Evolutionary conservation across 176 grass and related monocot genomes (phyloP), one percentile per base, ranked within the genome.

Genomic region (Carex littledalei): DNA sequence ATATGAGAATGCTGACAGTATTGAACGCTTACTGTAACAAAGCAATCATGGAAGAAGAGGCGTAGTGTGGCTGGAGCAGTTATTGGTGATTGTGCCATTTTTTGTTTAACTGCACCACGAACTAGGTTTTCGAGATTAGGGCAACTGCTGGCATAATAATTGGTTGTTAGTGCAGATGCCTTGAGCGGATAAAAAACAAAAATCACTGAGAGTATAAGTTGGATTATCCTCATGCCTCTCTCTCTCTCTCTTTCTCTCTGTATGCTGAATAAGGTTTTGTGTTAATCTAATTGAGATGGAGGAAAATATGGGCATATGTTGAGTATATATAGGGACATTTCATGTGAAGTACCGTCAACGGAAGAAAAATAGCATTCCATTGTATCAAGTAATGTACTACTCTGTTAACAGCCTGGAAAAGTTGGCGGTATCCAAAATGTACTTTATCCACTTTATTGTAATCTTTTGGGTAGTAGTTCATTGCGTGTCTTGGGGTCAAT

Each of bases 21-120:
- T 62, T 32, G 18, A 81, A 64, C 8, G 13, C 71, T 64, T 82
- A 94, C 92, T 65, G 17, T 76, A 85, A 92, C 88, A n/a, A 90
- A 86, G 52, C 90, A 94, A 80, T 94, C 92, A 41, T 94, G 92
- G 92, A 94, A 92, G 86, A 90, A 92, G 80, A 94, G 90, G 21
- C 92, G 80, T 4, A 94, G 87, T 39, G 90, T 81, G 59, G 89
- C 90, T 2, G 80, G 84, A 8, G 72, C 92, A 16, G 87, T 24
- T 64, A 88, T 50, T 8, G 75, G 89, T 24, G 85, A 87, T 66
- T 74, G 80, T 11, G 43, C 77, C 88, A 90, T 86, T 78, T 84
- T 70, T 67, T 66, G 49, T 14, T 63, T 61, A 41, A 94, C 93
- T 15, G 88, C 59, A 15, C 11, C 60, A 21, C 84, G 90, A 17